A percentile compares a stretch with the other conserved stretches of the same genome.
These are phyloP conservation scores for Williopsis jadinii DNA, from an alignment of 1,139 yeast genomes.

Conservation along the genomic window DNA sequence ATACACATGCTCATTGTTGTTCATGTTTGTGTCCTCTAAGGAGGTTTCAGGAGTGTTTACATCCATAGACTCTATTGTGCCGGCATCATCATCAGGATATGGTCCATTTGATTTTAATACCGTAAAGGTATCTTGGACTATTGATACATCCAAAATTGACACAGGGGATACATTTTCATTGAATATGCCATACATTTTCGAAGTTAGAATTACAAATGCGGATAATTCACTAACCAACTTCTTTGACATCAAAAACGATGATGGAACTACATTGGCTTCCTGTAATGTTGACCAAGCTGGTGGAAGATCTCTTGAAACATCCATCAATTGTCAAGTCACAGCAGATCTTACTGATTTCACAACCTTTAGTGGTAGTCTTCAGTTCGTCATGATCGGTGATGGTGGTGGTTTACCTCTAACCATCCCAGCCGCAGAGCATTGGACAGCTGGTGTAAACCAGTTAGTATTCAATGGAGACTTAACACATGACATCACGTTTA, in stretches of 20 bases:
- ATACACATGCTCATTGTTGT: no score
- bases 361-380: background rate
- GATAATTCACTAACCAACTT: background rate
- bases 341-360: background rate
- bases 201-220: background rate
- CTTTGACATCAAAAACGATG: background rate
- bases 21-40: no score
- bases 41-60: background rate
- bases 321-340: background rate
- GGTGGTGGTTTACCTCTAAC: slow-evolving; percentile 1
- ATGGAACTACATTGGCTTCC: background rate
- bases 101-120: background rate
- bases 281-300: background rate
- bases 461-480: slow-evolving; percentile 2
- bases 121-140: background rate
- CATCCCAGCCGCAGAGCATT: background rate
- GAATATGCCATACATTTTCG: slow-evolving; percentile 1
- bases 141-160: background rate
- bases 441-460: slow-evolving; percentile 1
- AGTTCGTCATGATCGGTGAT: background rate
- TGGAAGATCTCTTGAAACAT: background rate
- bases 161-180: slow-evolving; percentile 3
- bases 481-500: background rate
- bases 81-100: background rate
- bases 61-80: background rate